A percentile compares a stretch with the other conserved stretches of the same genome.
These are phyloP conservation scores for Trichosporon coremiiforme DNA, from an alignment of 1,284 basidiomycete species.

Conservation along the genomic window DNA sequence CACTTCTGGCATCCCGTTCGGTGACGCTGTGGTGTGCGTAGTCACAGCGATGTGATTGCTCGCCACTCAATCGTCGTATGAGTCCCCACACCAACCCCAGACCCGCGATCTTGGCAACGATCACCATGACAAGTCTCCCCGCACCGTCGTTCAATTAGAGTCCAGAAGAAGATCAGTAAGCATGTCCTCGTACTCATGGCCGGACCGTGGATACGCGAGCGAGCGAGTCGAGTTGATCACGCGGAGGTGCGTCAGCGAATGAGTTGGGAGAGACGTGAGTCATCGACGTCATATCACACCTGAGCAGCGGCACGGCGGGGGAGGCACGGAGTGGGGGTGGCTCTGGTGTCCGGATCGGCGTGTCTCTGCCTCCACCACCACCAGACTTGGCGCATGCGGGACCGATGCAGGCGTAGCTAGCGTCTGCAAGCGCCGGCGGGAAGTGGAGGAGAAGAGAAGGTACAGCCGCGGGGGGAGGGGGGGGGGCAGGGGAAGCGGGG, in stretches of 20 bases:
- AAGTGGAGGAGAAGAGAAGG: not conserved
- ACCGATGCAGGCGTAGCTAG: too few species aligned
- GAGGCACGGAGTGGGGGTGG: constrained; percentile 4
- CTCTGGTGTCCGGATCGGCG: constrained; percentile 1
- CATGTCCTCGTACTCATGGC: not conserved
- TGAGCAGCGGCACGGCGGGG: not conserved
- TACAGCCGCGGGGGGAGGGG: not conserved
- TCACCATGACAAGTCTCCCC: not conserved
- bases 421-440: not conserved
- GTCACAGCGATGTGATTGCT: too few species aligned
- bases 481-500: not conserved
- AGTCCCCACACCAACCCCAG: too few species aligned
- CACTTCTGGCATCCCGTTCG: too few species aligned
- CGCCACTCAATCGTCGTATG: too few species aligned
- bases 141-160: not conserved
- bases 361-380: not conserved
- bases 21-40: too few species aligned
- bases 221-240: not conserved
- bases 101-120: not conserved
- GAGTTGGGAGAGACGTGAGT: too few species aligned
- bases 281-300: constrained; percentile 8
- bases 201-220: not conserved
- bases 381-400: too few species aligned
- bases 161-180: not conserved
- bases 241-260: too few species aligned